A percentile compares a stretch with the other conserved stretches of the same genome.
Conservation (phyloP, 306 rosid species). For the Glycine soja region DNA sequence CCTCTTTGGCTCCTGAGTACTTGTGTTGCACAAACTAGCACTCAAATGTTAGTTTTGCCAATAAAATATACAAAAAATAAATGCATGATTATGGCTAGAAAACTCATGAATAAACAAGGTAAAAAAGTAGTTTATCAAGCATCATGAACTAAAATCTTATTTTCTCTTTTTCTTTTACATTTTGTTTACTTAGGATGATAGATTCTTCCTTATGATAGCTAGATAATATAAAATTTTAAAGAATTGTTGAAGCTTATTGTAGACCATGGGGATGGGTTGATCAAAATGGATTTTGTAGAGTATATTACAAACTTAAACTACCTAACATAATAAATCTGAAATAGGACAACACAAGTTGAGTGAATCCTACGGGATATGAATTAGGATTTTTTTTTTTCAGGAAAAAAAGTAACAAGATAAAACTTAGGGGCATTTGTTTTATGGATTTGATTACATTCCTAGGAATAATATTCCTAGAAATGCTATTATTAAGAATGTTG, state of each 20-base stretch:
- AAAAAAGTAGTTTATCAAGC: too few species aligned
- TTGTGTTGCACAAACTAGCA: too few species aligned
- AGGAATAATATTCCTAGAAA: too few species aligned
- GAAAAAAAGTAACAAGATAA: too few species aligned
- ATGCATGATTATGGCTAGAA: too few species aligned
- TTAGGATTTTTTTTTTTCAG: not conserved
- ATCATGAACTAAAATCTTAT: not conserved
- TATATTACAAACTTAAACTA: not conserved
- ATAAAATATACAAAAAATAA: too few species aligned
- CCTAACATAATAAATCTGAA: not conserved
- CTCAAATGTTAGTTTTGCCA: too few species aligned
- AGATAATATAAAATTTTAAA: not conserved
- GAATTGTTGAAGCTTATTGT: not conserved
- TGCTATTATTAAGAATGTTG: too few species aligned
- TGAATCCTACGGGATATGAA: not conserved
- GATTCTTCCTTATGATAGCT: not conserved
- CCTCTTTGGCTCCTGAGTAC: too few species aligned
- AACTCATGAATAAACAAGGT: too few species aligned
- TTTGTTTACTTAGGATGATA: not conserved
- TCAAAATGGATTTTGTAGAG: not conserved
- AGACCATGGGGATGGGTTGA: not conserved
- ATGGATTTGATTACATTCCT: too few species aligned
- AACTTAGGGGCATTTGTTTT: too few species aligned
- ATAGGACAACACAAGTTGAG: not conserved
- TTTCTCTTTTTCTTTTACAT: not conserved